A percentile compares a stretch with the other conserved stretches of the same genome.
Evolutionary conservation across 768 basidiomycete genomes (phyloP).

Genomic region (Terana coerulea): DNA sequence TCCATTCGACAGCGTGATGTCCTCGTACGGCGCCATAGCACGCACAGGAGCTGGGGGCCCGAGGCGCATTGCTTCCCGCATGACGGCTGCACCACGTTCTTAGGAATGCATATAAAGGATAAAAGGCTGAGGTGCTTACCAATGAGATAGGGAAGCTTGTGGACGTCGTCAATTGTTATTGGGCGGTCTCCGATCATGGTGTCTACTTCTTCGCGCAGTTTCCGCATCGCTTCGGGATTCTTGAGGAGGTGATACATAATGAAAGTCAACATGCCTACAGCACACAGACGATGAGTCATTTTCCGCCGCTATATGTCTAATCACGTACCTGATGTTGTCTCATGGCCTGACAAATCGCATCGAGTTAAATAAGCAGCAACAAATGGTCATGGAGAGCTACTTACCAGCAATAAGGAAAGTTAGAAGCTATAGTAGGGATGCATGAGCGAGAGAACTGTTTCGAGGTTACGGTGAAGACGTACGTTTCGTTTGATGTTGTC

Average conservation of each 20-base stretch:
- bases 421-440: slow-evolving; percentile 29
- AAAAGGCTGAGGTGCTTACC: slow-evolving; percentile 21
- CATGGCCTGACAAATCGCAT: slow-evolving; percentile 26
- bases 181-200: slow-evolving; percentile 36
- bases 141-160: slow-evolving; percentile 40
- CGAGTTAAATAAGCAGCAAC: neutral
- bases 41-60: slow-evolving; percentile 35
- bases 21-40: slow-evolving; percentile 30
- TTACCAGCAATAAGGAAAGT: slow-evolving; percentile 49
- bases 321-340: slow-evolving; percentile 32
- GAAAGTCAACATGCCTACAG: slow-evolving; percentile 37
- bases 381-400: neutral
- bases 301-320: neutral
- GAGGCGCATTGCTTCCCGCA: slow-evolving; percentile 36
- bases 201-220: slow-evolving; percentile 47
- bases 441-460: neutral
- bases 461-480: slow-evolving; percentile 5
- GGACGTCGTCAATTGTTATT: slow-evolving; percentile 37
- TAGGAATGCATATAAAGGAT: neutral
- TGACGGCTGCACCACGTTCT: slow-evolving; percentile 26
- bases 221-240: slow-evolving; percentile 38
- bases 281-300: neutral
- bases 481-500: slow-evolving; percentile 42
- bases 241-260: slow-evolving; percentile 43
- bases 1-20: slow-evolving; percentile 34